A percentile compares a stretch with the other conserved stretches of the same genome.
Conservation (phyloP, 2,329 filamentous ascomycete genomes). For the Penicillium sp. region DNA sequence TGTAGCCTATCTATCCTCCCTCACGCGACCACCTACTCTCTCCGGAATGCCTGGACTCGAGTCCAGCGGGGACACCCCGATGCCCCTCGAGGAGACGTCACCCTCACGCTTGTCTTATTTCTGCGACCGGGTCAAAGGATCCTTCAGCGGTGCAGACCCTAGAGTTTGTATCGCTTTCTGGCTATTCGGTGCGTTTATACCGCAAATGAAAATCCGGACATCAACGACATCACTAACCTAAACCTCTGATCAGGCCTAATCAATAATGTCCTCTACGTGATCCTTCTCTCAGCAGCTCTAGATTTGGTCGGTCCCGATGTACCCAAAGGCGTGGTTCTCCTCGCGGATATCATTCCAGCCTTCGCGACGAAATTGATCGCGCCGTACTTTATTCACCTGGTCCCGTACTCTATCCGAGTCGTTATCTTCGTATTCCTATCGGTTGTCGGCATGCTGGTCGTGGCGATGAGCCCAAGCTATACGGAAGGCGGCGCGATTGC, state of each 20-base stretch:
- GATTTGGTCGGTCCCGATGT: conserved; percentile 85
- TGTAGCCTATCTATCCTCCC: neutral
- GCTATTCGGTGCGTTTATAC: conserved; percentile 71
- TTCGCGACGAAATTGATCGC: conserved; percentile 85
- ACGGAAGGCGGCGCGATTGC: conserved; percentile 61
- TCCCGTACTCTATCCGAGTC: conserved; percentile 77
- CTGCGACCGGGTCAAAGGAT: conserved; percentile 60
- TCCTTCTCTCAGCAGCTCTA: conserved; percentile 91
- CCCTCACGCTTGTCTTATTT: conserved; percentile 71
- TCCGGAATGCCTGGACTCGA: neutral
- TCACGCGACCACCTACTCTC: neutral
- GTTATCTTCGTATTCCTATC: conserved; percentile 73
- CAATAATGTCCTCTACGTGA: conserved; percentile 97
- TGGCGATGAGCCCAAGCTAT: conserved; percentile 71
- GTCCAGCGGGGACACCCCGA: neutral
- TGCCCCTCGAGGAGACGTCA: neutral
- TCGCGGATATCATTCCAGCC: conserved; percentile 87
- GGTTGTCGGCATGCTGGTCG: conserved; percentile 80
- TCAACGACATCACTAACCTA: neutral
- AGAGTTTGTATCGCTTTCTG: conserved; percentile 81
- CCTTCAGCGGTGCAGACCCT: conserved; percentile 67
- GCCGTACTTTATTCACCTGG: conserved; percentile 87
- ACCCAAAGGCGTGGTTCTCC: conserved; percentile 88
- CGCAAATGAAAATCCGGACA: neutral
- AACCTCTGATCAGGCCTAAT: conserved; percentile 64